Conservation (phyloP, 108 stramenopile genomes). For the Nannochloropsis gaditana region DNA sequence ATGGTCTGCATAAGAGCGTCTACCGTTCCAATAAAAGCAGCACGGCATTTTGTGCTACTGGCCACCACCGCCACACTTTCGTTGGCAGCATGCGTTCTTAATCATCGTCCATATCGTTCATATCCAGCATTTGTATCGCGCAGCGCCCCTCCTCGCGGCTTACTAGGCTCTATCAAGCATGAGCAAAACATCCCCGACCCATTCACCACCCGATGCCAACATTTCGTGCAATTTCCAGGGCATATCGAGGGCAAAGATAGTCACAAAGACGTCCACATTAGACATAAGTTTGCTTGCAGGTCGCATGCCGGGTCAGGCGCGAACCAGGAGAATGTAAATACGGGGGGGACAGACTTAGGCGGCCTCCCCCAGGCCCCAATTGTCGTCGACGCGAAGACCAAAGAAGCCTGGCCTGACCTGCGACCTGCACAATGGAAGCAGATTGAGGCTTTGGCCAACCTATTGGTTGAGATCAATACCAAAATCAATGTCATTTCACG, state of each 20-base stretch:
- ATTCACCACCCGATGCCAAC: no score
- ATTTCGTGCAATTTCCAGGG: no score
- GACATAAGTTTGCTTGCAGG: no score
- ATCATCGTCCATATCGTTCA: not conserved
- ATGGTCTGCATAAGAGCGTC: not conserved
- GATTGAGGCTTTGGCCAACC: slow-evolving; percentile 5
- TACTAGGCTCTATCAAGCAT: not conserved
- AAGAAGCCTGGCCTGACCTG: slow-evolving; percentile 9
- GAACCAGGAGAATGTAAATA: no score
- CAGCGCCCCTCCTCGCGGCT: not conserved
- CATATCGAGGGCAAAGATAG: no score
- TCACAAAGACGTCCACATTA: no score
- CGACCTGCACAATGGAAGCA: slow-evolving; percentile 18
- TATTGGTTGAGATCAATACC: not conserved
- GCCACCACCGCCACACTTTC: slow-evolving; percentile 12
- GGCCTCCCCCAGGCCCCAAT: not conserved
- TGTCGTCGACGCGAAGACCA: not conserved
- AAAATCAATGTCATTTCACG: not conserved
- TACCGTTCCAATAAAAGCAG: not conserved
- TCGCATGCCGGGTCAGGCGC: no score
- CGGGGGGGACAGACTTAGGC: no score
- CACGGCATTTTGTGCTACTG: not conserved
- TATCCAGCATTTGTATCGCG: not conserved
- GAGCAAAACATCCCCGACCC: no score
- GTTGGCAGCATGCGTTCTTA: not conserved